phyloP scores from a whole-genome alignment of 345 rosid species.

The Pelargonium nanum region DNA sequence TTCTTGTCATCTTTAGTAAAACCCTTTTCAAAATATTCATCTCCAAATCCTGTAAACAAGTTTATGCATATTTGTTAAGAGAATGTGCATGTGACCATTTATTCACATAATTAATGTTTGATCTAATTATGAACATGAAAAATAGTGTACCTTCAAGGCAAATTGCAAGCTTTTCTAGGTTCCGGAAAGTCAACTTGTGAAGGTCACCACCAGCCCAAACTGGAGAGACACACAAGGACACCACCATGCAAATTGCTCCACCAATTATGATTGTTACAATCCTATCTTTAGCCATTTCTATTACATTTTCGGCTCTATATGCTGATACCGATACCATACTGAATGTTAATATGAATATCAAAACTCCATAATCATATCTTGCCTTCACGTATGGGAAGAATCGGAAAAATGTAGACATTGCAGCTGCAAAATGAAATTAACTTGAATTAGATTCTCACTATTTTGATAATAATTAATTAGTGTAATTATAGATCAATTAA shows the following conservation, averaged over 20 bases:
- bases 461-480: too few species aligned
- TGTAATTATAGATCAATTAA: neutral
- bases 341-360: conserved; percentile 28
- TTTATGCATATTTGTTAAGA: neutral
- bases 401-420: conserved; percentile 19
- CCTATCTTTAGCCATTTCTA: conserved; percentile 19
- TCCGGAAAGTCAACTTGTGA: conserved; percentile 16
- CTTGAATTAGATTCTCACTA: too few species aligned
- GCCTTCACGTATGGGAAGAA: conserved; percentile 31
- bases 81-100: neutral
- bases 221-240: conserved; percentile 14
- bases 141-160: conserved; percentile 23
- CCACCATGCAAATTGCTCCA: conserved; percentile 4
- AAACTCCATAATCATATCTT: conserved; percentile 30
- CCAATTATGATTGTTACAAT: conserved; percentile 25
- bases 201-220: conserved; percentile 23
- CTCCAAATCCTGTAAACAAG: conserved; percentile 17
- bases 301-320: conserved; percentile 7
- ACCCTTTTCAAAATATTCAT: conserved; percentile 5
- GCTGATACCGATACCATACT: conserved; percentile 20
- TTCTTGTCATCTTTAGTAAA: conserved; percentile 6
- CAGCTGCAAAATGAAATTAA: conserved; percentile 15
- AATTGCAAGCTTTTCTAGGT: conserved; percentile 18
- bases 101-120: too few species aligned
- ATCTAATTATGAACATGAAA: too few species aligned